Conservation (phyloP, 371 early-diverging fungal species). For the Mucor saturninus region DNA sequence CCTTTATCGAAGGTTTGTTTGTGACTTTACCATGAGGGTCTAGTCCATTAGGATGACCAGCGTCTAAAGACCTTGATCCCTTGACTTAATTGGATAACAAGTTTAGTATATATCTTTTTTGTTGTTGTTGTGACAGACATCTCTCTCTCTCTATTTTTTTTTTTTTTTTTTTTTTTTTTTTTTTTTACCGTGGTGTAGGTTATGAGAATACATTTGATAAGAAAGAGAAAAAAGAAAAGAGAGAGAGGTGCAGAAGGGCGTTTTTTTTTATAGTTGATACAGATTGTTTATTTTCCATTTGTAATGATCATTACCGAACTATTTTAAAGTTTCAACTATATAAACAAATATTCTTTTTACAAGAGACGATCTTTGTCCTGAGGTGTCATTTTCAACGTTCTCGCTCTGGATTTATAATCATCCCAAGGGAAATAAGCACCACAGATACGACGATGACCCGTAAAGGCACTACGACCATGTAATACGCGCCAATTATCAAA, state of each 20-base stretch:
- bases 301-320: background rate
- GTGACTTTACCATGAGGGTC: slow-evolving; percentile 4
- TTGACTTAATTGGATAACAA: slow-evolving; percentile 4
- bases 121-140: background rate
- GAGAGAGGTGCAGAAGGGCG: too few relatives aligned
- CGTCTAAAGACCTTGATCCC: slow-evolving; percentile 17
- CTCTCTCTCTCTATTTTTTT: background rate
- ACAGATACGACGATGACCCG: slow-evolving; percentile 76
- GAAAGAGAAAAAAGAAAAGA: background rate
- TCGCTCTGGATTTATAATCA: slow-evolving; percentile 72
- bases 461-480: slow-evolving; percentile 83
- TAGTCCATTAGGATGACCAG: background rate
- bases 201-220: background rate
- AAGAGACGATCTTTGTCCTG: slow-evolving; percentile 49
- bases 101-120: too few relatives aligned
- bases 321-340: background rate
- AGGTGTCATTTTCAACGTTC: slow-evolving; percentile 38
- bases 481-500: slow-evolving; percentile 90
- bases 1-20: slow-evolving; percentile 6
- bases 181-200: background rate
- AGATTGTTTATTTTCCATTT: background rate
- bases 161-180: too few relatives aligned
- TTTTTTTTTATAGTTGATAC: background rate
- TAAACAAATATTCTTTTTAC: background rate
- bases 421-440: slow-evolving; percentile 86